A percentile compares a stretch with the other conserved stretches of the same genome.
These are phyloP conservation scores for Boletellus deceptivus DNA, from an alignment of 1,284 basidiomycete species.

Conservation along the genomic window DNA sequence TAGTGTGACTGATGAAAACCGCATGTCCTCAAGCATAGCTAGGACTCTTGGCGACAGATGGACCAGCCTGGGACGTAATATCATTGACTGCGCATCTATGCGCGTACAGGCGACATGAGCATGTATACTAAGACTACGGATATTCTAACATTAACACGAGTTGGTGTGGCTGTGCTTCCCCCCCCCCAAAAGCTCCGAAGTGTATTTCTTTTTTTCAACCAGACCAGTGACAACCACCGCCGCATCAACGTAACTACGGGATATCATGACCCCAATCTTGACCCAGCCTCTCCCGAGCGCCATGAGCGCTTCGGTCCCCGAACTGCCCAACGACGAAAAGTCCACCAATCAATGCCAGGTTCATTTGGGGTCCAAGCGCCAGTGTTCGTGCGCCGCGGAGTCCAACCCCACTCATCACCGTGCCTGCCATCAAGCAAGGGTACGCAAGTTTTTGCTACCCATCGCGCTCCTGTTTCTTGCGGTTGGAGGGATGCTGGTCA, in stretches of 20 bases:
- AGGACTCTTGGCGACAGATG: no score
- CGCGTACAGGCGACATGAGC: no score
- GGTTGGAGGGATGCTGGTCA: slow-evolving; percentile 30
- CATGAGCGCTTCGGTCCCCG: slow-evolving; percentile 20
- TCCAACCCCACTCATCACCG: slow-evolving; percentile 23
- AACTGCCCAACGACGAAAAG: slow-evolving; percentile 15
- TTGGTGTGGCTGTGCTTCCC: slow-evolving; percentile 1
- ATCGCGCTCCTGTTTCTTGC: slow-evolving; percentile 32
- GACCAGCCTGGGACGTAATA: no score
- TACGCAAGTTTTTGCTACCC: slow-evolving; percentile 37
- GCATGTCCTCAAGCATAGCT: no score
- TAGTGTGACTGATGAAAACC: no score
- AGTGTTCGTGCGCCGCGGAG: slow-evolving; percentile 22
- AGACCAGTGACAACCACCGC: slow-evolving; percentile 6
- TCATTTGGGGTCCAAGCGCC: slow-evolving; percentile 20
- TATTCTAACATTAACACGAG: no score
- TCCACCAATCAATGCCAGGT: slow-evolving; percentile 24
- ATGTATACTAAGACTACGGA: no score
- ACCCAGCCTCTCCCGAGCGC: slow-evolving; percentile 25
- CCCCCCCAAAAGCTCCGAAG: background rate
- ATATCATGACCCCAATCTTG: slow-evolving; percentile 27
- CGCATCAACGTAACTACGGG: slow-evolving; percentile 9
- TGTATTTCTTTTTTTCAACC: background rate
- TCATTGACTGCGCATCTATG: no score
- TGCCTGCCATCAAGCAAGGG: slow-evolving; percentile 38